Evolutionary conservation across 129 eudicot genomes (phyloP).

Genomic region (Lactuca saligna): DNA sequence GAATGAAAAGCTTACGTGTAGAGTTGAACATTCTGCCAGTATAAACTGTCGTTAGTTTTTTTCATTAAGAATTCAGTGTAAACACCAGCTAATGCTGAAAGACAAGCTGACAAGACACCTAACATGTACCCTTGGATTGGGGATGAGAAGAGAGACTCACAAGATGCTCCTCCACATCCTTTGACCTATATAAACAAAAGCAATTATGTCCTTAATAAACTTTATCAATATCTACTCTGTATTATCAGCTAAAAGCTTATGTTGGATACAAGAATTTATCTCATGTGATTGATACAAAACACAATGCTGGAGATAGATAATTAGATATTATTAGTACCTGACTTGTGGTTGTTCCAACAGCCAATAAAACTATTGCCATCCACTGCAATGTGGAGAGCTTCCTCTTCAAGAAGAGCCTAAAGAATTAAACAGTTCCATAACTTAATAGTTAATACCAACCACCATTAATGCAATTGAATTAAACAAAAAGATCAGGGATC

Average conservation of each 20-base stretch:
- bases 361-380: conserved; percentile 83
- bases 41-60: conserved; percentile 87
- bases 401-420: conserved; percentile 82
- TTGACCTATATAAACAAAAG: conserved; percentile 54
- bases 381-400: conserved; percentile 88
- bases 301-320: neutral
- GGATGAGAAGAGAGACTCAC: conserved; percentile 87
- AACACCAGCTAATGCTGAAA: conserved; percentile 96
- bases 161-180: conserved; percentile 94
- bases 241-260: conserved; percentile 1
- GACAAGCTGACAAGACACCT: conserved; percentile 91
- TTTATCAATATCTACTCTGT: conserved; percentile 1
- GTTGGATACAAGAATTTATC: conserved; percentile 10
- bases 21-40: conserved; percentile 95
- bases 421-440: conserved; percentile 25
- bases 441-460: conserved; percentile 16
- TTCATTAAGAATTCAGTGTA: conserved; percentile 96
- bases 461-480: neutral
- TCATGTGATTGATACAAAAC: conserved; percentile 9
- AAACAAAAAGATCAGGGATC: conserved; percentile 1
- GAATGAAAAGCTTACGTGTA: conserved; percentile 60
- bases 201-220: neutral
- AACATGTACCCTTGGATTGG: conserved; percentile 94
- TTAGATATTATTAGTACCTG: conserved; percentile 57
- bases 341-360: conserved; percentile 95